A percentile compares a stretch with the other conserved stretches of the same genome.
Conservation (phyloP, 108 stramenopile species). For the Pseudonitzschia pungens region DNA sequence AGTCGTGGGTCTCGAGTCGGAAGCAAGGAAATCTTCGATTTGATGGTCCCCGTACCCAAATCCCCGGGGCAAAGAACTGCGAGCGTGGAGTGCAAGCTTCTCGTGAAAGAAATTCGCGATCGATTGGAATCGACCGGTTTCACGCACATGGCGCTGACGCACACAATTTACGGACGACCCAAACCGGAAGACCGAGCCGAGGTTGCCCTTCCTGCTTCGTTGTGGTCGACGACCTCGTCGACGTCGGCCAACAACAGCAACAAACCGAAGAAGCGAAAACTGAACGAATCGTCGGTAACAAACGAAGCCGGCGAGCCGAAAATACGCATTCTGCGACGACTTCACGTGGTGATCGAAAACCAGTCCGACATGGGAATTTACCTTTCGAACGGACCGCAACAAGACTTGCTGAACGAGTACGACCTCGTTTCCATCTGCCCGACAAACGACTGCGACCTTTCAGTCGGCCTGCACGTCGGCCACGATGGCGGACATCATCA, state of each 20-base stretch:
- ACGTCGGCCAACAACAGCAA: background rate
- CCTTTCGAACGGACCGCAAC: conserved; percentile 22
- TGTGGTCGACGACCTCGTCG: conserved; percentile 12
- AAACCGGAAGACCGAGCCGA: conserved; percentile 53
- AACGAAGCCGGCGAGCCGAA: background rate
- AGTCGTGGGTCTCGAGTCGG: conserved; percentile 24
- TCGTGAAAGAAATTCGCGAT: conserved; percentile 26
- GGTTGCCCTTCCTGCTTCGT: conserved; percentile 36
- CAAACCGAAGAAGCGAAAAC: conserved; percentile 5
- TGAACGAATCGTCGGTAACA: background rate
- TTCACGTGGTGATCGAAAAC: conserved; percentile 72
- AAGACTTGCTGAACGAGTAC: conserved; percentile 49
- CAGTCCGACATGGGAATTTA: conserved; percentile 53
- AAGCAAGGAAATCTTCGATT: conserved; percentile 20
- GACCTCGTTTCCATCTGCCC: conserved; percentile 71
- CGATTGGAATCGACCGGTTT: conserved; percentile 47
- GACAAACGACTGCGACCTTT: conserved; percentile 61
- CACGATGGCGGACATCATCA: conserved; percentile 50
- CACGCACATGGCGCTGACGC: conserved; percentile 54
- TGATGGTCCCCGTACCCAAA: conserved; percentile 38
- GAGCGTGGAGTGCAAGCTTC: conserved; percentile 13
- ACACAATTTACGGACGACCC: conserved; percentile 63
- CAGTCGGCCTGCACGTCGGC: conserved; percentile 59
- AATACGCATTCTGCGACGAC: conserved; percentile 44
- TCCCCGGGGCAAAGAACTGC: background rate